Evolutionary conservation across 208 protist genomes (phyloP), one percentile per base, ranked within the genome.

Genomic region (Wallacemonas sp.): DNA sequence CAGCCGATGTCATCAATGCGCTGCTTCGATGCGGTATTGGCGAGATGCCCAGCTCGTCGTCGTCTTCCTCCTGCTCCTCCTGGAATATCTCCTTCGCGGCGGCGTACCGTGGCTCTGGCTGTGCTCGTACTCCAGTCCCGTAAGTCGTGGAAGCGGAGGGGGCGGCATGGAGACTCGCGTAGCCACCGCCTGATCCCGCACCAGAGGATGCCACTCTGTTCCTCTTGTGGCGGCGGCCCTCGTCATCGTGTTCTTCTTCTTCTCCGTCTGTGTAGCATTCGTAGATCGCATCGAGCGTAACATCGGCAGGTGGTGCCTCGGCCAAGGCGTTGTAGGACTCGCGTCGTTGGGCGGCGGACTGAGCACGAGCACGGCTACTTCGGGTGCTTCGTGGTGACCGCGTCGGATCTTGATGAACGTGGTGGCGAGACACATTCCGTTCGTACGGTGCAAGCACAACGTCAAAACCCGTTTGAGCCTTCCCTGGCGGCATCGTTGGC

Each of bases 221-320:
- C n/a, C n/a, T n/a, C n/a, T n/a, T n/a, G n/a, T n/a, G n/a, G n/a
- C n/a, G n/a, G n/a, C n/a, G n/a, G n/a, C n/a, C n/a, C n/a, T n/a
- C n/a, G n/a, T n/a, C n/a, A n/a, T n/a, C n/a, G n/a, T n/a, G n/a
- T n/a, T n/a, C n/a, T n/a, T n/a, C n/a, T n/a, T n/a, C n/a, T n/a
- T n/a, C n/a, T n/a, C n/a, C 41, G 38, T 47, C 34, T 17, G 56
- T 11, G 28, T 58, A 14, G 21, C 19, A 58, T 27, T 58, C 65
- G 59, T 80, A 75, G 21, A 80, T 62, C 2, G 56, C 68, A 12
- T 75, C 68, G 26, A 80, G 36, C 30, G 75, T 80, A 3, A 65
- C 72, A 22, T 78, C 72, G 0, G 46, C 14, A 26, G 27, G 60
- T 34, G 17, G 47, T 54, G 14, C 27, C 28, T 19, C 15, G 22